Evolutionary conservation across 768 basidiomycete genomes (phyloP), one percentile per base, ranked within the genome.

Genomic region (Termitomyces eurrhizus): DNA sequence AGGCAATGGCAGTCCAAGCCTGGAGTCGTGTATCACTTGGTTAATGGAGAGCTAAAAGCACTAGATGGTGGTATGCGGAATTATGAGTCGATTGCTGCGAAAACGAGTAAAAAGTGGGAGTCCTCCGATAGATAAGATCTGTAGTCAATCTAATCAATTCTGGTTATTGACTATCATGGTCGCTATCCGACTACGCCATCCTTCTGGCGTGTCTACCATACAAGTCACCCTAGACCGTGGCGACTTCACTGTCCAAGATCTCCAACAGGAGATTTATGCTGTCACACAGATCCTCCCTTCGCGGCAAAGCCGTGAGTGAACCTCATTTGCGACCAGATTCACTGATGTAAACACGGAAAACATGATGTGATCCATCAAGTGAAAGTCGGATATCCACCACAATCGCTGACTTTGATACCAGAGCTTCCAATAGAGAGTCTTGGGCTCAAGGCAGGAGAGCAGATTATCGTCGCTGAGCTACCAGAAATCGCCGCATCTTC

Each of bases 371-470:
- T 42, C 29, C 35, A 50, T 60, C 12, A 60, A 92, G 91, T 93
- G 60, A 92, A 87, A 74, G 77, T 83, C 16, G 93, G 95, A 42
- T 98, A 96, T 71, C 95, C 95, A 3, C 95, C 93, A 0, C 83
- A 80, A 46, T 66, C 84, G 1, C 79, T 97, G 45, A 86, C 87
- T 5, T 74, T 90, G 41, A 76, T 90, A 36, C 88, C 91, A 3
- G 86, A 89, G 62, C 80, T 92, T 26, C 86, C 92, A 0, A 63
- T 96, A 39, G 80, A 88, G 0, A 88, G 89, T 39, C 81, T 98
- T 33, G 92, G 90, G 14, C 78, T 98, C 35, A 79, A 82, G 59
- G 70, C 77, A 16, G 92, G 94, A 2, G 96, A 98, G 57, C 93
- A 94, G 74, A 79, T 98, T 62, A 90, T 96, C 66, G 90, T 97